Evolutionary conservation across 768 basidiomycete species (phyloP), one percentile per base, ranked within the genome.

Genomic region (Lepiota venenata): DNA sequence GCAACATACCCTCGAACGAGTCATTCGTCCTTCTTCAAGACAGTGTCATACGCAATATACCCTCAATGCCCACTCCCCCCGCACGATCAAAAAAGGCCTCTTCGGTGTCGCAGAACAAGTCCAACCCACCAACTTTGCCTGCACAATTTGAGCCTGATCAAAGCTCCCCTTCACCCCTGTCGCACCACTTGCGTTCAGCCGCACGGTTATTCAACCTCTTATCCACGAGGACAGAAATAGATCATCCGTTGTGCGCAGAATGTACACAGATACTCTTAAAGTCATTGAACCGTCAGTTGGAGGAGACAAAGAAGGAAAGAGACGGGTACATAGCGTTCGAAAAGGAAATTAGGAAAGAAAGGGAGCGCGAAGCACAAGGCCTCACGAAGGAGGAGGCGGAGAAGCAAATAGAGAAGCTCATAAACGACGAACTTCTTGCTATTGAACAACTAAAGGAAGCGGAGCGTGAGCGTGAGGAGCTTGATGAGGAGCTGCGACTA

Each of bases 271-370:
- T 88, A 45, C 71, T 98, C 32, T 80, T 95, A 27, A 75, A 75
- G 1, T 83, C 82, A 21, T 80, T 98, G 29, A 84, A 88, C 61
- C 79, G 80, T 43, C 86, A 93, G 64, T 76, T 96, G 14, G 93
- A 96, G 54, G 93, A 97, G 72, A 88, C 88, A 2, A 91, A 86
- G 72, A 89, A 86, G 65, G 93, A 97, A 65, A 75, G 93, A 55
- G 94, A 97, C 60, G 93, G 92, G 0, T 97, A 96, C 66, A 85
- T 93, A 58, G 90, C 91, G 0, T 98, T 95, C 64, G 93, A 96
- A 68, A 87, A 87, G 66, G 91, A 94, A 58, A 80, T 91, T 3
- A 79, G 84, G 64, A 91, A 85, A 68, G 89, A 94, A 67, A 82
- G 78, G 59, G 91, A 95, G 60, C 75, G 85, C 42, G 85, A 88